Evolutionary conservation across 2,329 filamentous ascomycete genomes (phyloP).

Genomic region (Boeremia lycopersici): DNA sequence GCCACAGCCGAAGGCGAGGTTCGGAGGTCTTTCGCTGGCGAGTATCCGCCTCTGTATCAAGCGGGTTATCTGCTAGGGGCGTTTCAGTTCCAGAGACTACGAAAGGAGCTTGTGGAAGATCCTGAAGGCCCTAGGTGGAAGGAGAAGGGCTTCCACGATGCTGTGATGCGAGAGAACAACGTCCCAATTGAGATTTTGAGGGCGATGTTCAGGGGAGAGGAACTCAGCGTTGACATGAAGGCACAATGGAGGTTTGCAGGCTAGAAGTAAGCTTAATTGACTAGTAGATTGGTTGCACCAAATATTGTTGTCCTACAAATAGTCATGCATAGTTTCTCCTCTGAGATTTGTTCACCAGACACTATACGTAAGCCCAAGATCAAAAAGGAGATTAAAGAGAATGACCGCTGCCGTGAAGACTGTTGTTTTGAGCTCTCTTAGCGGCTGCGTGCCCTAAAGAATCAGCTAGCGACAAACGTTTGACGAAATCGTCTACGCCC

Average conservation of each 20-base stretch:
- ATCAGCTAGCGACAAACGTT: too few relatives aligned
- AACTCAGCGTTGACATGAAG: slow-evolving; percentile 53
- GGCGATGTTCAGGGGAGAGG: slow-evolving; percentile 53
- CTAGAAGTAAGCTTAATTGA: too few relatives aligned
- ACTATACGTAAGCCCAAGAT: too few relatives aligned
- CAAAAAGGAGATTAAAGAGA: too few relatives aligned
- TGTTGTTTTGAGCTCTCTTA: too few relatives aligned
- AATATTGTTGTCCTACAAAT: too few relatives aligned
- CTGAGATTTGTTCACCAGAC: too few relatives aligned
- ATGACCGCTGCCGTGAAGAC: too few relatives aligned
- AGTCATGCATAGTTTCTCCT: too few relatives aligned
- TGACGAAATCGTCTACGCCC: too few relatives aligned
- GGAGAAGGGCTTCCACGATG: slow-evolving; percentile 64
- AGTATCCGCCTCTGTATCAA: slow-evolving; percentile 65
- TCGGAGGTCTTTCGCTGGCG: slow-evolving; percentile 60
- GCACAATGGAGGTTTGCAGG: slow-evolving; percentile 45
- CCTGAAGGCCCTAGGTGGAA: slow-evolving; percentile 43
- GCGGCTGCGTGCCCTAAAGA: too few relatives aligned
- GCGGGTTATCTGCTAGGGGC: slow-evolving; percentile 66
- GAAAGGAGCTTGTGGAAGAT: slow-evolving; percentile 54
- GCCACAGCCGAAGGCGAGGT: slow-evolving; percentile 67
- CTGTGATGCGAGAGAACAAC: slow-evolving; percentile 56
- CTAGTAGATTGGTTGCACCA: too few relatives aligned
- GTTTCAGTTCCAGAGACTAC: slow-evolving; percentile 60
- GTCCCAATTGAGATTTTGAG: slow-evolving; percentile 63